Evolutionary conservation across 176 grass and related monocot species (phyloP), one percentile per base, ranked within the genome.

Genomic region (Juncus inflexus): DNA sequence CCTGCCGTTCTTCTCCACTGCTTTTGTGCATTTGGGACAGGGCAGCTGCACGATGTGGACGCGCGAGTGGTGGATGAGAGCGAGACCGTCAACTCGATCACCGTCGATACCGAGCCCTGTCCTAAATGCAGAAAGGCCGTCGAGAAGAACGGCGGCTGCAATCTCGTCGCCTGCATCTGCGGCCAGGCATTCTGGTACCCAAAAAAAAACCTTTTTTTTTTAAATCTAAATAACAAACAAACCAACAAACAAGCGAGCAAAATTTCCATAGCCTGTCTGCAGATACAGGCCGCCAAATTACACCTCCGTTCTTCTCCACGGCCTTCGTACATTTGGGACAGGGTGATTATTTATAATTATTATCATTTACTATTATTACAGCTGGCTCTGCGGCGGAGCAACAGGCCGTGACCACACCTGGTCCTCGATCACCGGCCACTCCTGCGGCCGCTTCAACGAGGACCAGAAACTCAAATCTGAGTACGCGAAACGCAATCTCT

Each of bases 361-460:
- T 28, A 47, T 47, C 9, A 47, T 47, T 47, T 47, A 9, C 9
- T 47, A 6, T 47, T 47, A 47, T 52, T 78, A 74, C 61, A 99
- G 95, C 69, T 99, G 89, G 89, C 82, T 94, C 64, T 99, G 95
- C 84, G 95, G 89, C 61, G 95, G 73, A 74, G 80, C 95, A 65
- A 90, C 88, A 15, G 95, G 95, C 40, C 80, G 80, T 72, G 86
- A 90, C 58, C 89, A 99, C 68, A 99, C 95, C 62, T 94, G 95
- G 95, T 89, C 82, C 62, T 82, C 58, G 61, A 94, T 99, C 47
- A 87, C 52, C 75, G 85, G 86, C 42, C 95, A 99, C 69, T 94
- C 85, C 52, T 99, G 95, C 80, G 89, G 86, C 13, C 86, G 86
- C 11, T 99, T 99, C 71, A 90, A 77, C 42, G 80, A 94, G 35